Percentiles rank a stretch among this genome's conserved stretches.
Conservation (phyloP, 2,329 filamentous ascomycete species). For the Ophiostoma fasciatum region DNA sequence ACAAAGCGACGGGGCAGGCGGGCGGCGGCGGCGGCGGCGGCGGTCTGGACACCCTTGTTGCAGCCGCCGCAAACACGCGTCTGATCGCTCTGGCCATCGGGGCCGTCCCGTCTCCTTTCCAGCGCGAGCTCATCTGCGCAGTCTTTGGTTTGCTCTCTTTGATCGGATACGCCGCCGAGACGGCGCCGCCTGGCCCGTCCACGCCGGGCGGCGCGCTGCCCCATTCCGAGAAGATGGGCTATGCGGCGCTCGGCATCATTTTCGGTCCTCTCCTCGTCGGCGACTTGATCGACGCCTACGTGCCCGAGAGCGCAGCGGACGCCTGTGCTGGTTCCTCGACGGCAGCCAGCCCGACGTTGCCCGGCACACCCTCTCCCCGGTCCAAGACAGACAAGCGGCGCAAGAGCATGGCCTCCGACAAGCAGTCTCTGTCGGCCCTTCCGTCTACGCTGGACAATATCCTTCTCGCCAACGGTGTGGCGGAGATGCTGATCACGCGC, state of each 20-base stretch:
- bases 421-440: conserved; percentile 13
- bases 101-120: conserved; percentile 42
- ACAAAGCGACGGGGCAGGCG: conserved; percentile 21
- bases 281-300: conserved; percentile 37
- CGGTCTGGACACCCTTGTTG: conserved; percentile 20
- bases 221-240: conserved; percentile 48
- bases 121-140: conserved; percentile 49
- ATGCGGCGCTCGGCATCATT: conserved; percentile 44
- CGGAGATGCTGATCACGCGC: conserved; percentile 50
- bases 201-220: conserved; percentile 35
- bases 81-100: conserved; percentile 49
- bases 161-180: conserved; percentile 43
- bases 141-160: conserved; percentile 51
- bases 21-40: too few relatives aligned
- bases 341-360: conserved; percentile 13
- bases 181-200: conserved; percentile 32
- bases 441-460: conserved; percentile 35
- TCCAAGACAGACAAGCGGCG: conserved; percentile 24
- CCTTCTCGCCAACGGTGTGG: conserved; percentile 40
- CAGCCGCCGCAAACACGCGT: conserved; percentile 44
- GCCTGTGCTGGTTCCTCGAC: conserved; percentile 24
- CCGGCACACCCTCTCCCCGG: conserved; percentile 26
- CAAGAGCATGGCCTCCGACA: conserved; percentile 8
- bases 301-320: conserved; percentile 21
- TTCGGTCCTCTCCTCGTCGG: conserved; percentile 51